Evolutionary conservation across 805 yeast species (phyloP), one percentile per base, ranked within the genome.

Genomic region (Candida nanaspora): DNA sequence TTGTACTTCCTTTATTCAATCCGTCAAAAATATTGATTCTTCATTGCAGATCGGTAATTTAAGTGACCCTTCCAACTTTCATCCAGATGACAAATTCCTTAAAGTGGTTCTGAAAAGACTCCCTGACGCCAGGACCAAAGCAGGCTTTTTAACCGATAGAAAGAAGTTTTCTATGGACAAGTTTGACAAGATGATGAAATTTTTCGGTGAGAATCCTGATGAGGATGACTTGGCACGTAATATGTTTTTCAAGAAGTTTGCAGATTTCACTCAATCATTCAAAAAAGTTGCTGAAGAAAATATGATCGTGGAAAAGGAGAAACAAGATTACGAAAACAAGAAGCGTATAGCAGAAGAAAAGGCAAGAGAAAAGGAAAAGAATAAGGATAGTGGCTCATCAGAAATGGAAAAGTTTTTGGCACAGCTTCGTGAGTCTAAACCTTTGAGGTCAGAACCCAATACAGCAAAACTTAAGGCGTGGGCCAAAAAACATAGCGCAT

Each of bases 401-500:
- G 83, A 87, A 33, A 87, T 93, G 84, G 98, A 93, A 58, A 76
- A 82, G 28, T 68, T 93, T 37, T 70, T 93, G 43, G 95, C 88
- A 57, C 86, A 84, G 54, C 72, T 93, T 53, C 82, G 88, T 55
- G 88, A 89, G 15, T 86, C 93, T 0, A 95, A 91, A 1, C 85
- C 93, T 10, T 63, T 79, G 5, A 78, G 79, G 46, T 79, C 86
- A 6, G 93, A 88, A 46, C 77, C 93, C 1, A 68, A 86, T 2
- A 76, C 87, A 3, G 94, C 95, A 0, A 70, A 95, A 51, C 78
- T 86, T 51, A 70, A 93, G 40, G 95, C 91, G 1, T 68, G 80
- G 50, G 82, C 86, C 42, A 75, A 88, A 48, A 79, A 72, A 53
- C 81, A 80, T 21, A 43, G 59, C 2, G 35, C 34, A 19, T 35